phyloP scores from a whole-genome alignment of 148 eudicot species.

The Rhododendron vialii region DNA sequence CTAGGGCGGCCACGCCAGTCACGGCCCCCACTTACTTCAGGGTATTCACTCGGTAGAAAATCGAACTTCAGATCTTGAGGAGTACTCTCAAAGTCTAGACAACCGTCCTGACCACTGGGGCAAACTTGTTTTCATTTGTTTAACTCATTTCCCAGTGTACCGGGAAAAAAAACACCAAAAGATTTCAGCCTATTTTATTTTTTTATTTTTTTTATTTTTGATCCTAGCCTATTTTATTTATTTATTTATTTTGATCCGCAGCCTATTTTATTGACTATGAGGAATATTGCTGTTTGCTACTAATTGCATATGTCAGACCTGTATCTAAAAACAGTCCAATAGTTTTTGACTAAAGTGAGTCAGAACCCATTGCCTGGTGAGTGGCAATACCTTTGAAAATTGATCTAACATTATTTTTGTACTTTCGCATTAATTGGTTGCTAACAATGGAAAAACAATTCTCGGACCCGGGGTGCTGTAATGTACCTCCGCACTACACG shows the following conservation, averaged over 20 bases:
- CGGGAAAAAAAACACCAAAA: no score
- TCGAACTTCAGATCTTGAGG: no score
- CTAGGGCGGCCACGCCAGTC: no score
- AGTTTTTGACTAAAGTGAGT: not conserved
- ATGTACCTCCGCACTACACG: no score
- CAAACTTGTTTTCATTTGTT: not conserved
- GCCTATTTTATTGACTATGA: not conserved
- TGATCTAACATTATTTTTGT: not conserved
- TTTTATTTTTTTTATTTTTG: no score
- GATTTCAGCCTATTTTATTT: not conserved
- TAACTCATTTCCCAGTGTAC: no score
- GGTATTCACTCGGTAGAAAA: no score
- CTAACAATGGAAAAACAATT: not conserved
- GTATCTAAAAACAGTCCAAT: not conserved
- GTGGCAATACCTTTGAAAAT: not conserved
- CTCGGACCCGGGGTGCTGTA: no score
- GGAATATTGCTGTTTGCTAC: not conserved
- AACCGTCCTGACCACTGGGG: no score
- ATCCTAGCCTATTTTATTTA: not conserved
- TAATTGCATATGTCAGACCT: not conserved
- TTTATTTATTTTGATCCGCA: no score
- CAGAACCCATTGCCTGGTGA: not conserved
- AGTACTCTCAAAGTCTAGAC: no score
- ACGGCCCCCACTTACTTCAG: no score
- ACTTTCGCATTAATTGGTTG: not conserved